Evolutionary conservation across 768 basidiomycete genomes (phyloP), one percentile per base, ranked within the genome.

Genomic region (Amanita exitialis): DNA sequence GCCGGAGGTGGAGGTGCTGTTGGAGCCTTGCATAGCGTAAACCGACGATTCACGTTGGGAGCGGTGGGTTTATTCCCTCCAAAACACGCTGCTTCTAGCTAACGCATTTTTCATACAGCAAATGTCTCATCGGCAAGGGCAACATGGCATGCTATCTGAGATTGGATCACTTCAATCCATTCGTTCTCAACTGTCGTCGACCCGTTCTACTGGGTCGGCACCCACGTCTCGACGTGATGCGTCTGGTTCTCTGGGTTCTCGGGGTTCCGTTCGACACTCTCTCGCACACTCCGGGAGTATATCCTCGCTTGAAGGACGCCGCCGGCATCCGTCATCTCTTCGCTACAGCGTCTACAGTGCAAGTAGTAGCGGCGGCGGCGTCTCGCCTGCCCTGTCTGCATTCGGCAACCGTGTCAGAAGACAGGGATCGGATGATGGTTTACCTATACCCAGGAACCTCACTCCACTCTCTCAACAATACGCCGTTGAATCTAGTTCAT

Each of bases 111-210:
- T 20, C 45, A 32, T 44, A 10, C 15, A 54, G 54, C 34, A 37
- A 13, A 56, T 82, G 72, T 73, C 74, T 21, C 66, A 68, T 9
- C 32, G 34, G 58, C 62, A 74, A 35, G 62, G 75, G 32, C 71
- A 76, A 47, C 64, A 62, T n/a, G 66, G 65, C 5, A 62, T 72
- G 38, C 62, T 62, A n/a, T 82, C 85, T 20, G 81, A 86, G 56
- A 73, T 75, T 56, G 80, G 75, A 21, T 87, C 86, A 0, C 62
- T 87, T 9, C 76, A 82, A 57, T 86, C 84, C 0, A 74, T 78
- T 70, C 72, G 69, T 18, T 81, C 82, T 1, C 76, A 77, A 49
- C 62, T 82, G 16, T 71, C 70, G 56, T 78, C 80, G 0, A 60
- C 66, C 23, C 71, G 72, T 41, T 77, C 79, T 0, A 68, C 74